phyloP scores from a whole-genome alignment of 768 basidiomycete species.

The Lentinula guzmanii region DNA sequence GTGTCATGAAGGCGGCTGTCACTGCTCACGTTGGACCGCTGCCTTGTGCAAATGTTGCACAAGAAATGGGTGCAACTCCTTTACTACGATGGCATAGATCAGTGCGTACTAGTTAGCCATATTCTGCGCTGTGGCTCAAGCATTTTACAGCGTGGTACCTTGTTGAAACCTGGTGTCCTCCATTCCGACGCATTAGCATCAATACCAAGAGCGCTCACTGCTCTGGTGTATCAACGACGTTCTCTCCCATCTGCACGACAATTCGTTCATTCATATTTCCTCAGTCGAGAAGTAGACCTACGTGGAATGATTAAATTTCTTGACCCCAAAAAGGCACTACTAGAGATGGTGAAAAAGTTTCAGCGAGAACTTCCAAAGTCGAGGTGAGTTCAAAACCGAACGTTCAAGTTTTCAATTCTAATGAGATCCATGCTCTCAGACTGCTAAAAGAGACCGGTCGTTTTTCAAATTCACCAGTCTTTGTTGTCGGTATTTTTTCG shows the following conservation, averaged over 20 bases:
- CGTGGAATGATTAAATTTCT: conserved; percentile 73
- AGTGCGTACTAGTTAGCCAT: conserved; percentile 34
- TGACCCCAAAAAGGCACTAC: conserved; percentile 74
- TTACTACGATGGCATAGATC: conserved; percentile 79
- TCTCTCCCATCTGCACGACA: conserved; percentile 82
- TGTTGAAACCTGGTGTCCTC: conserved; percentile 44
- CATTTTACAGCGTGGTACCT: conserved; percentile 37
- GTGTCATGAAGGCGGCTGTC: conserved; percentile 86
- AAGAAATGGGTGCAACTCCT: conserved; percentile 74
- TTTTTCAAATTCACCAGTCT: conserved; percentile 84
- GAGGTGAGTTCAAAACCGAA: conserved; percentile 39
- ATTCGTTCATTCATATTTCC: conserved; percentile 87
- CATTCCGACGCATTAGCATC: conserved; percentile 88
- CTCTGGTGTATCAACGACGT: conserved; percentile 81
- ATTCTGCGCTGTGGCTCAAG: not conserved
- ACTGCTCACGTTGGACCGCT: conserved; percentile 88
- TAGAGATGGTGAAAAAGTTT: conserved; percentile 68
- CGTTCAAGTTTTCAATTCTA: not conserved
- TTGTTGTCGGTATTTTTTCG: conserved; percentile 92
- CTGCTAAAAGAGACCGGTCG: conserved; percentile 92
- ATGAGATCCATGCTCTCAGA: conserved; percentile 28
- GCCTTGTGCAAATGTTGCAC: conserved; percentile 79
- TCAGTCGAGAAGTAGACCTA: conserved; percentile 80
- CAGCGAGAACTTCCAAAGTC: conserved; percentile 61
- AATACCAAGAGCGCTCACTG: conserved; percentile 81